phyloP scores from a whole-genome alignment of 306 rosid genomes.

The Sphenostylis stenocarpa region DNA sequence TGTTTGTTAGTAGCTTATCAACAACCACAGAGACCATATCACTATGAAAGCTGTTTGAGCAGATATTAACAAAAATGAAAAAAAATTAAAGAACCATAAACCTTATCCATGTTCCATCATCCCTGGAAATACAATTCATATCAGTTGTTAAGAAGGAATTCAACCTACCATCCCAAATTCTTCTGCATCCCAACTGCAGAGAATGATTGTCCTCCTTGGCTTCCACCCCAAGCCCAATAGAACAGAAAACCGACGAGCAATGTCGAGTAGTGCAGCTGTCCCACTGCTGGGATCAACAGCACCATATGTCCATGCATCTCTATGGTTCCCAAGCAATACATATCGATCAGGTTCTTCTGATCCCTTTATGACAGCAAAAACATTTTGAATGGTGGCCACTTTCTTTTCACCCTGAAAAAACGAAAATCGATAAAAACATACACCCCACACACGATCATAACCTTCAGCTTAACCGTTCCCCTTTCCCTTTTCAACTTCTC shows the following conservation, averaged over 20 bases:
- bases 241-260: constrained; percentile 80
- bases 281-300: constrained; percentile 99
- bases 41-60: background rate
- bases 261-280: constrained; percentile 86
- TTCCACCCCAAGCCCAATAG: constrained; percentile 65
- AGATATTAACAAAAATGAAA: background rate
- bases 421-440: background rate
- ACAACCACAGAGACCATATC: background rate
- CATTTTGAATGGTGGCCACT: constrained; percentile 65
- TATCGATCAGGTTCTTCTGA: constrained; percentile 82
- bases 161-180: constrained; percentile 55
- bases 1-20: constrained; percentile 2
- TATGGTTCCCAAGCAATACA: constrained; percentile 93
- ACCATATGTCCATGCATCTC: constrained; percentile 98
- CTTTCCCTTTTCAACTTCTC: background rate
- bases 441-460: constrained; percentile 8
- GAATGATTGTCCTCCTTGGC: constrained; percentile 67
- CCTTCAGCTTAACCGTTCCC: background rate
- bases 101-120: background rate
- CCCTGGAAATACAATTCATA: background rate
- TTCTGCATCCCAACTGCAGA: constrained; percentile 64
- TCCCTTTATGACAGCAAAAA: constrained; percentile 81
- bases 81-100: background rate
- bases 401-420: constrained; percentile 76
- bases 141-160: constrained; percentile 12